Evolutionary conservation across 2,329 filamentous ascomycete species (phyloP).

Genomic region (Neopestalotiopsis rosae): DNA sequence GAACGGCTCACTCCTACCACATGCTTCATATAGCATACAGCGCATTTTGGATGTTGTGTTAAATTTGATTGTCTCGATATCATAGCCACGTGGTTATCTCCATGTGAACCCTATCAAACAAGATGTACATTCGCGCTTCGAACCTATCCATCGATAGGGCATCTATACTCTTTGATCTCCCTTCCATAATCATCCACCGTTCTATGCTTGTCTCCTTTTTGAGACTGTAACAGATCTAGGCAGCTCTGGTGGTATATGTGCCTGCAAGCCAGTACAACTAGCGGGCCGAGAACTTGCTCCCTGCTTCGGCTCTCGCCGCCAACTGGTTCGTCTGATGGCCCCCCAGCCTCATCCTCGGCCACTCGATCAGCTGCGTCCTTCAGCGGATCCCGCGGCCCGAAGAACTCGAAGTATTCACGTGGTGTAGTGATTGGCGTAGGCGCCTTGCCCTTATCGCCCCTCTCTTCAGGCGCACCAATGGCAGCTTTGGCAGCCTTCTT

Average conservation of each 20-base stretch:
- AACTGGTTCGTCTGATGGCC: slow-evolving; percentile 40
- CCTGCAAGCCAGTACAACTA: slow-evolving; percentile 73
- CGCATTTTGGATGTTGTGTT: neutral
- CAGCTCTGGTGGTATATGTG: slow-evolving; percentile 75
- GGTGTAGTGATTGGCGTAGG: slow-evolving; percentile 17
- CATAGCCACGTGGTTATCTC: neutral
- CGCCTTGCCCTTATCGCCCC: slow-evolving; percentile 42
- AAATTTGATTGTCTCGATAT: neutral
- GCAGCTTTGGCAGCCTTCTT: slow-evolving; percentile 43
- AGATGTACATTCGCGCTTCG: neutral
- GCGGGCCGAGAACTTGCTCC: slow-evolving; percentile 62
- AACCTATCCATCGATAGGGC: slow-evolving; percentile 60
- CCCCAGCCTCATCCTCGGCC: slow-evolving; percentile 38
- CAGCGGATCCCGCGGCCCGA: slow-evolving; percentile 34
- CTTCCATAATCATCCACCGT: slow-evolving; percentile 48
- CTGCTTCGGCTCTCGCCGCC: slow-evolving; percentile 39
- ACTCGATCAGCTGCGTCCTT: slow-evolving; percentile 40
- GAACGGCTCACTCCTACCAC: neutral
- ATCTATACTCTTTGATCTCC: slow-evolving; percentile 55
- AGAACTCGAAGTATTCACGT: slow-evolving; percentile 28
- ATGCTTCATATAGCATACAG: neutral
- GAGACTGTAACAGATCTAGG: slow-evolving; percentile 67
- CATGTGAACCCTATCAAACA: neutral
- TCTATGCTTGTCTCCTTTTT: slow-evolving; percentile 50
- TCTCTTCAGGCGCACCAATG: slow-evolving; percentile 32